Conservation (phyloP, 176 grass and related monocot genomes). For the Lolium perenne region DNA sequence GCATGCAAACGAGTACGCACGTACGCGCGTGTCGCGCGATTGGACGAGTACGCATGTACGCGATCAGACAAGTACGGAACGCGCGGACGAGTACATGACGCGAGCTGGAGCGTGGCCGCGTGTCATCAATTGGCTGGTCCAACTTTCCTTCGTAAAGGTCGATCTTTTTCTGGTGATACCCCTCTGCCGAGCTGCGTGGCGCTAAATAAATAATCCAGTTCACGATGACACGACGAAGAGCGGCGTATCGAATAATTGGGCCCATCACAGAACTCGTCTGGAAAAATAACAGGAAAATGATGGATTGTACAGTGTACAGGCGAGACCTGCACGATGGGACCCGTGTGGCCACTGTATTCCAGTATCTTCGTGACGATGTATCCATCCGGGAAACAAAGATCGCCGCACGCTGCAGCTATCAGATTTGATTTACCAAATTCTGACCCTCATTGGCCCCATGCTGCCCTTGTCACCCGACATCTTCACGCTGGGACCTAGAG, state of each 20-base stretch:
- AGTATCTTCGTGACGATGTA: not conserved
- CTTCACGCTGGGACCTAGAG: not conserved
- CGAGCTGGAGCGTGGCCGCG: too few relatives aligned
- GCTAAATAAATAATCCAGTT: too few relatives aligned
- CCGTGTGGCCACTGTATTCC: not conserved
- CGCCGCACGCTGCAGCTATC: not conserved
- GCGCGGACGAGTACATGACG: too few relatives aligned
- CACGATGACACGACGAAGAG: not conserved
- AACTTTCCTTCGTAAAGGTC: too few relatives aligned
- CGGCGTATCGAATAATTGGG: not conserved
- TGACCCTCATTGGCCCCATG: conserved; percentile 14
- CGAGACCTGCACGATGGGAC: not conserved
- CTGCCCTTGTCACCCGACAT: not conserved
- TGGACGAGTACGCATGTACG: too few relatives aligned
- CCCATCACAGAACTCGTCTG: not conserved
- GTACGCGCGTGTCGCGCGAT: too few relatives aligned
- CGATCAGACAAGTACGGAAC: too few relatives aligned
- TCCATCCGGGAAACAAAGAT: conserved; percentile 12
- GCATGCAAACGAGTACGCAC: too few relatives aligned
- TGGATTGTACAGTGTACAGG: not conserved
- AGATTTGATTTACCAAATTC: not conserved
- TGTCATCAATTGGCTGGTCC: too few relatives aligned
- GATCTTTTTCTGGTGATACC: too few relatives aligned
- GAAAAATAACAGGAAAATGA: not conserved
- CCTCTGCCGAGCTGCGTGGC: too few relatives aligned